Evolutionary conservation across 1,139 yeast species (phyloP).

Genomic region (Trichomonascaceae sp.): DNA sequence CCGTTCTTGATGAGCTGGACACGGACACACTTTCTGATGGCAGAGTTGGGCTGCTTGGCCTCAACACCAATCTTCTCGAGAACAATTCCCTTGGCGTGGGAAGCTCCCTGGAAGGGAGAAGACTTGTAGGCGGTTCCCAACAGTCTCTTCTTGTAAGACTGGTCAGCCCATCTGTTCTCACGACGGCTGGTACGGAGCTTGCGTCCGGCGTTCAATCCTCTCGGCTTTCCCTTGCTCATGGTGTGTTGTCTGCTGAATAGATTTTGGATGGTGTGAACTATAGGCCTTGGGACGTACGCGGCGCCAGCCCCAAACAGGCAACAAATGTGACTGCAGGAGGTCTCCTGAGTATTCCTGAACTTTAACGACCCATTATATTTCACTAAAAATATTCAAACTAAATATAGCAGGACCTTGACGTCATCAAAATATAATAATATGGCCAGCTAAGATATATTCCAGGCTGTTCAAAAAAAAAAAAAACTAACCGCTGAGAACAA

Average conservation of each 20-base stretch:
- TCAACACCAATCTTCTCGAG: constrained; percentile 99
- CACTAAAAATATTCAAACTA: too few species aligned
- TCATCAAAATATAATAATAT: too few species aligned
- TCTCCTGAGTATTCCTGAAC: too few species aligned
- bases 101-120: constrained; percentile 99
- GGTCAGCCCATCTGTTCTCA: constrained; percentile 99
- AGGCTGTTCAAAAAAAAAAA: too few species aligned
- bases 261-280: too few species aligned
- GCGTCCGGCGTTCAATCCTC: constrained; percentile 99
- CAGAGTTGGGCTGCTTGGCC: constrained; percentile 99
- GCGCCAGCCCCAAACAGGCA: too few species aligned
- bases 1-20: constrained; percentile 99
- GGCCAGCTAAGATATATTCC: too few species aligned
- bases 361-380: too few species aligned
- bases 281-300: too few species aligned
- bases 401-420: too few species aligned
- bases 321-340: too few species aligned
- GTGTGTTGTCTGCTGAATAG: constrained; percentile 23
- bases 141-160: constrained; percentile 94
- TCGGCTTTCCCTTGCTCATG: constrained; percentile 91
- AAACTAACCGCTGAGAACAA: too few species aligned
- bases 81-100: constrained; percentile 99
- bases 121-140: constrained; percentile 99
- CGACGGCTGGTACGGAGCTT: constrained; percentile 99
- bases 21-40: constrained; percentile 99